Evolutionary conservation across 331 rosid genomes (phyloP).

Genomic region (Stylosanthes scabra): DNA sequence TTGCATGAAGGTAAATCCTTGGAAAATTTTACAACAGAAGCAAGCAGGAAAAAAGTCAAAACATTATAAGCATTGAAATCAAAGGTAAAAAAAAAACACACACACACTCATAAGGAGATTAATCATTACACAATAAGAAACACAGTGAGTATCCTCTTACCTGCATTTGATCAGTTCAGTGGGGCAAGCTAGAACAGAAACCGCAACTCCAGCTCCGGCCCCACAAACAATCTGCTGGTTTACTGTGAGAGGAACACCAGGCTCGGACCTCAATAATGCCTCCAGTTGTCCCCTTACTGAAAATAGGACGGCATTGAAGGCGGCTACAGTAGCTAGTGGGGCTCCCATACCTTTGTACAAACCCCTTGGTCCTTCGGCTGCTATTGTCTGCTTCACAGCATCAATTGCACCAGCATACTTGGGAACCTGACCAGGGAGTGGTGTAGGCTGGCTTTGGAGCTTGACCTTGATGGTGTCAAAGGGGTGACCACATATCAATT

Average conservation of each 20-base stretch:
- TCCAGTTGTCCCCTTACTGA: constrained; percentile 94
- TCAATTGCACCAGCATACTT: constrained; percentile 89
- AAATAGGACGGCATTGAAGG: constrained; percentile 93
- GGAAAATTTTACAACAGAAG: not conserved
- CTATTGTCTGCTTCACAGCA: constrained; percentile 93
- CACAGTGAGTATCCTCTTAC: constrained; percentile 61
- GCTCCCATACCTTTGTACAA: constrained; percentile 99
- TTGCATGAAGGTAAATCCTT: constrained; percentile 12
- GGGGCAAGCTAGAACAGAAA: constrained; percentile 95
- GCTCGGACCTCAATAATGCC: constrained; percentile 73
- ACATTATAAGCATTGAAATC: not conserved
- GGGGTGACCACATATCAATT: constrained; percentile 89
- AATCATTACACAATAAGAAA: constrained; percentile 14
- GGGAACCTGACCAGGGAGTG: constrained; percentile 83
- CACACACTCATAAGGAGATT: constrained; percentile 3
- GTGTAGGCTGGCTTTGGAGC: constrained; percentile 96
- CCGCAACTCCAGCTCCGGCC: constrained; percentile 99
- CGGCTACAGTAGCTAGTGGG: constrained; percentile 97
- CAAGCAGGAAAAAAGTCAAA: not conserved
- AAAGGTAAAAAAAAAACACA: not conserved
- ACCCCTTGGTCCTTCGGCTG: constrained; percentile 90
- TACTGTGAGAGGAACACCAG: constrained; percentile 75
- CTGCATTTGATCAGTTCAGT: constrained; percentile 98
- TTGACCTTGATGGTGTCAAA: constrained; percentile 98
- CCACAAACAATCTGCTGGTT: constrained; percentile 82